Base-by-base conservation (phyloP, 2,329 filamentous ascomycete species). In the Aspergillus melleus region DNA sequence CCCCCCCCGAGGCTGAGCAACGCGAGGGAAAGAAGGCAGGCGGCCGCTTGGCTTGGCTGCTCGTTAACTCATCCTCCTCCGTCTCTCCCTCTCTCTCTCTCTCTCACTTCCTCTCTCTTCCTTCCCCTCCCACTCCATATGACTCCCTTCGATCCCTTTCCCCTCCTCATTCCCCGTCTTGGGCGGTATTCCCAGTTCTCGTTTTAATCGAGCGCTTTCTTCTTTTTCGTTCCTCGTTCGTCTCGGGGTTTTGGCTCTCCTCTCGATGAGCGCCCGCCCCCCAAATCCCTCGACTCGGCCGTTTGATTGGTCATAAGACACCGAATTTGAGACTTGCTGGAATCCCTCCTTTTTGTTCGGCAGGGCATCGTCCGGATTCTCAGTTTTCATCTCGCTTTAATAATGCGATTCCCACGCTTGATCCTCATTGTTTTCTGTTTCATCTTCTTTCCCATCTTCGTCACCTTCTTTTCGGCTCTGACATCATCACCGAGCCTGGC, bases 391-490 rank as follows among this genome's bases (percentile, higher is more conserved):
- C 11, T 44, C 49, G 52, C 54, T 54, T 53, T 60, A 70, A 74
- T 64, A 55, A 82, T 82, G 80, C 77, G 79, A 68, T 78, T 79
- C 50, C 77, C 78, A 69, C 79, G 77, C 52, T 71, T 82, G 49
- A 69, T 81, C 50, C 62, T 81, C n/a, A 69, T 81, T 44, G 69
- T 81, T 54, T 72, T 78, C 51, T 80, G 76, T 64, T 76, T 82
- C 61, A 73, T 82, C 64, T 80, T 80, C 66, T 70, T 81, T 51
- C 79, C 80, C 42, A 78, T 81, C 56, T 70, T 81, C 60, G 70
- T 82, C 52, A 82, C 79, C 47, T 76, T 79, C 64, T 74, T 81
- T 58, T 81, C 79, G 24, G 76, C 78, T 50, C 70, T 81, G 58
- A 75, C 75, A 39, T 68, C 76, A 49, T 73, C 77, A 60, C 70